These are phyloP conservation scores for Leccinum rimulosum DNA, from an alignment of 768 basidiomycete species.

Conservation along the genomic window DNA sequence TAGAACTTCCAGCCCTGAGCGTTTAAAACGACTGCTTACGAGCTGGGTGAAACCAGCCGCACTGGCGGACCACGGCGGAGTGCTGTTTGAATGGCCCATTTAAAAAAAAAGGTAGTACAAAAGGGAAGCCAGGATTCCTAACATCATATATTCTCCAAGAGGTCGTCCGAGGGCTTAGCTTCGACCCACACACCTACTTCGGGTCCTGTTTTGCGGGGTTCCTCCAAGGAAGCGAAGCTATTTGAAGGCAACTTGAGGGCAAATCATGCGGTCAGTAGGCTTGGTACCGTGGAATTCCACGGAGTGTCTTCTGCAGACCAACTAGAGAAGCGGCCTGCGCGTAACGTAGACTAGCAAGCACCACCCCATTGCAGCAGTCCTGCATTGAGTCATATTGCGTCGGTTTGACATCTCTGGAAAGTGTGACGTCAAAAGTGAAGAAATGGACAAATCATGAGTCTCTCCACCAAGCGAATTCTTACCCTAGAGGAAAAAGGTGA, in stretches of 20 bases:
- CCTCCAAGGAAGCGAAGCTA: conserved; percentile 17
- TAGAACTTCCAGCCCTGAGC: neutral
- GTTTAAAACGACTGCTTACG: neutral
- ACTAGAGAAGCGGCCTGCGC: conserved; percentile 2
- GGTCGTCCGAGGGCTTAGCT: conserved; percentile 8
- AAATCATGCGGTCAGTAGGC: conserved; percentile 13
- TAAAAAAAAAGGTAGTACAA: conserved; percentile 2
- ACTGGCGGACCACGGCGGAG: neutral
- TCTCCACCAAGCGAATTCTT: neutral
- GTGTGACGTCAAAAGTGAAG: neutral
- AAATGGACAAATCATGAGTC: neutral
- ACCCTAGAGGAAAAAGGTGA: neutral
- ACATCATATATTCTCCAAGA: conserved; percentile 5
- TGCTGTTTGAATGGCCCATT: neutral
- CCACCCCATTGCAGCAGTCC: neutral
- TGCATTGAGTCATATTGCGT: neutral
- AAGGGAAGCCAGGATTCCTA: conserved; percentile 1
- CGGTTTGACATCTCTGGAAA: neutral
- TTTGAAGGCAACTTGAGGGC: conserved; percentile 14
- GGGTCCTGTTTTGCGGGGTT: conserved; percentile 22
- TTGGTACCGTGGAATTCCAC: conserved; percentile 22
- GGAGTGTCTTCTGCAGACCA: conserved; percentile 8
- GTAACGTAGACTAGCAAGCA: conserved; percentile 1
- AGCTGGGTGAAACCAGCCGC: conserved; percentile 14
- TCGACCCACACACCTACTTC: conserved; percentile 19